Base-by-base conservation (phyloP, 1,284 basidiomycete species). In the Papiliotrema flavescens region DNA sequence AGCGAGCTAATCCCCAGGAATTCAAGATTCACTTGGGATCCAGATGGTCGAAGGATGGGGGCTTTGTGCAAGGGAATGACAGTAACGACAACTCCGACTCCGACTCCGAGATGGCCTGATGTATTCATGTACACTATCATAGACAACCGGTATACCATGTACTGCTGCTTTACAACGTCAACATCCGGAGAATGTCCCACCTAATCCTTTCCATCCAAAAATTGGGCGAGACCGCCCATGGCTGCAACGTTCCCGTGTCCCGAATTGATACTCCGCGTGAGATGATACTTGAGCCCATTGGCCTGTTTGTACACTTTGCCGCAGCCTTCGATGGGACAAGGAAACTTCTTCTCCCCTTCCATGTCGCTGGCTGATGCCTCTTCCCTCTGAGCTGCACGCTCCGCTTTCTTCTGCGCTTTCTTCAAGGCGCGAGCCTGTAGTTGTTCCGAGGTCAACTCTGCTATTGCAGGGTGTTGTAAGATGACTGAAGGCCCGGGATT, bases 21-120 rank as follows among this genome's bases (percentile, higher is more conserved):
- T 94, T 93, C 76, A 81, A 81, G 56, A 86, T 93, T 39, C 80
- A 80, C 44, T 76, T 92, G 51, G 82, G 85, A 45, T 83, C 84
- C 32, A 79, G 86, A 60, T 94, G 90, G 89, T 84, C 87, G 58
- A 83, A 88, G 52, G 80, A 79, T 50, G 84, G 79, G 15, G 88
- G 87, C 9, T 77, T 73, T 55, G 70, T 75, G 3, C 79, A 85
- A 64, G 84, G 90, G 23, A 78, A 80, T 11, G 80, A 86, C 71
- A 73, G 85, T 22, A 61, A 61, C 22, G 61, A 57, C 6, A 59
- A 26, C 13, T 62, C 63, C 34, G 65, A 59, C 44, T 48, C 35
- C 2, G 46, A 40, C 20, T 22, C n/a, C 17, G 37, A 24, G 11
- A 49, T 41, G 48, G 48, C 20, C 22, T 40, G 20, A 41, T 41